Evolutionary conservation across 768 basidiomycete genomes (phyloP).

Genomic region (Leccinum imitatum): DNA sequence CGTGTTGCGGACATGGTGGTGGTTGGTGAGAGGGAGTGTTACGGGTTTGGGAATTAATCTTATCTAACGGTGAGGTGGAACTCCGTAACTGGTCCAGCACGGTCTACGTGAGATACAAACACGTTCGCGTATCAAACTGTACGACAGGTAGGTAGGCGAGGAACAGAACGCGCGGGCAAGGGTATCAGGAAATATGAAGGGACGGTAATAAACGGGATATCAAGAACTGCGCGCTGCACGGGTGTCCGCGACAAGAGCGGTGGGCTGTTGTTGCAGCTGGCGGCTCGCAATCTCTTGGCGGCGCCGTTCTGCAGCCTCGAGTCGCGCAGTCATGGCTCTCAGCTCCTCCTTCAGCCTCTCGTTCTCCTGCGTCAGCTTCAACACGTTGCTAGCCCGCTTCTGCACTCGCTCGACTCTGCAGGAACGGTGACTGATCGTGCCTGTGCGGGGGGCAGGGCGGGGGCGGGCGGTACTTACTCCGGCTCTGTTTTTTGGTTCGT

Average conservation of each 20-base stretch:
- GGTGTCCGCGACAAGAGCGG: constrained; percentile 11
- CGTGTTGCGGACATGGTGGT: constrained; percentile 25
- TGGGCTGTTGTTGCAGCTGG: constrained; percentile 21
- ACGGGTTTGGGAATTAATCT: constrained; percentile 15
- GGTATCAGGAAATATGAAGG: constrained; percentile 28
- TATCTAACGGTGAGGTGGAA: constrained; percentile 3
- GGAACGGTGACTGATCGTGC: constrained; percentile 34
- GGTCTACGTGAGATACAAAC: constrained; percentile 7
- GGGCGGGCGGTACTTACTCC: constrained; percentile 46
- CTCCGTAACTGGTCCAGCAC: background rate
- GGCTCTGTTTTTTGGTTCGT: constrained; percentile 21
- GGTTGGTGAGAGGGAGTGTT: background rate
- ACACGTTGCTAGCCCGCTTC: constrained; percentile 75
- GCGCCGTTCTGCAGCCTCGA: constrained; percentile 72
- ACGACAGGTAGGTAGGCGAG: constrained; percentile 13
- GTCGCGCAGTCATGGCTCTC: constrained; percentile 68
- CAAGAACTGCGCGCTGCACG: constrained; percentile 22
- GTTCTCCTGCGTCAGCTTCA: constrained; percentile 77
- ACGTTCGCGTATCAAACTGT: constrained; percentile 4
- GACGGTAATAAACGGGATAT: constrained; percentile 30
- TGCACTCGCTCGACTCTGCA: constrained; percentile 41
- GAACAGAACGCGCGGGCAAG: constrained; percentile 24
- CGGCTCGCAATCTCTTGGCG: constrained; percentile 45
- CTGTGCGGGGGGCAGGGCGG: constrained; percentile 20
- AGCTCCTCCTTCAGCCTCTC: constrained; percentile 76